Evolutionary conservation across 495 filamentous ascomycete genomes (phyloP), one percentile per base, ranked within the genome.

Genomic region (Saxophila tyrrhenica): DNA sequence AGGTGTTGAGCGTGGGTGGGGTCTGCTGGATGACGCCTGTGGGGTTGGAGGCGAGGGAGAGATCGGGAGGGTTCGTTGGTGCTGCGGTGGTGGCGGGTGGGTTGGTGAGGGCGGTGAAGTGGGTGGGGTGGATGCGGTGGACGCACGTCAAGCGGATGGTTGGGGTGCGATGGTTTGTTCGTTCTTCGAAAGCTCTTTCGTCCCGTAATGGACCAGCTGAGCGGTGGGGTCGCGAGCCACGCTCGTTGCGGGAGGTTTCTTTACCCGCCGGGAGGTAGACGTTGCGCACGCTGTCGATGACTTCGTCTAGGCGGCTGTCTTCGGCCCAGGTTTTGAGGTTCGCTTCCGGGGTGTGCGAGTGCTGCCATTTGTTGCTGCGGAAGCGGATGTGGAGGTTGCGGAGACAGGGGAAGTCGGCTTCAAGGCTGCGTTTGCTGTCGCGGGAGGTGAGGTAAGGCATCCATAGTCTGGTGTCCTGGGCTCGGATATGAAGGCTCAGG

Each of bases 381-480:
- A 61, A 59, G 35, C 66, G 61, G 10, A 71, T 64, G 52, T 57
- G 57, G 38, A 71, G 58, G 25, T 56, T 58, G 50, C 58, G 55
- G 35, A 71, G 60, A 9, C 46, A 43, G 5, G 67, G 67, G 46
- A 67, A 54, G 58, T 71, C 69, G 32, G 48, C 25, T 45, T 54
- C 48, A 23, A 71, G 54, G 44, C 62, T 64, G 16, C 69, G 57
- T 9, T 54, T 39, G n/a, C 43, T 5, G 22, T 51, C 51, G 20
- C 50, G 56, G 23, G 57, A 62, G 1, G 57, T 59, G 13, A 71
- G 60, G 48, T 71, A 71, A 5, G 54, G 48, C 19, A 63, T 69
- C 69, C 69, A 71, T 9, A 71, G 58, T 22, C 62, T 48, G 22
- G 68, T 55, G 55, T 70, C 67, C 25, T 55, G 50, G 32, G 62